Base-by-base conservation (phyloP, 176 grass and related monocot genomes). In the Avena atlantica region DNA sequence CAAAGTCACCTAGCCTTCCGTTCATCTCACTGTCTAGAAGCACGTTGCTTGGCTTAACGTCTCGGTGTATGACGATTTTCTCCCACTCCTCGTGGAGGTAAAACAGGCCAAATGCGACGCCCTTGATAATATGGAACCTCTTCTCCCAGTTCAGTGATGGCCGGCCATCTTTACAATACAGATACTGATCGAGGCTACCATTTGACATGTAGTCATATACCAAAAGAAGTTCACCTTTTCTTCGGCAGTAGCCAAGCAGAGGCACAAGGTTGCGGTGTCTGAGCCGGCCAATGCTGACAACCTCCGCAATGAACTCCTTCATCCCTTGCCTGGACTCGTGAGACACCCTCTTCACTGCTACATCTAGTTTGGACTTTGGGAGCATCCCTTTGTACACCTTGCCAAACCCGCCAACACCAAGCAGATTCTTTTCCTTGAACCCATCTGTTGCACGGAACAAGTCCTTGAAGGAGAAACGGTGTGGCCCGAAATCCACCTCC, bases 391-490 rank as follows among this genome's bases (percentile, higher is more conserved):
- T 65, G 62, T 65, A 65, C 12, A 65, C 62, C 24, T 65, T 65
- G 62, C 62, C 62, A 27, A 65, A 65, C 24, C 62, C 62, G 62
- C 62, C 62, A 4, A 65, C 24, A 29, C 62, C 62, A 29, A 65
- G 62, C 62, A 65, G 24, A 65, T 65, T 65, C 62, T 65, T 65
- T 29, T 65, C 24, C 24, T 29, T 65, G 62, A 65, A 65, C 62
- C 62, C 62, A 29, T 65, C 62, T 12, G 62, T 65, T 65, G 62
- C 62, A 29, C 2, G 24, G 62, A 65, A 65, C 4, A 65, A 65
- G 62, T 65, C 62, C 62, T 65, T 65, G 62, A 65, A 65, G 24
- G 62, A 65, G 62, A 65, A 65, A 24, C 62, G 62, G 62, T 65
- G 62, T 12, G 62, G 62, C 62, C 62, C 62, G 12, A 65, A 65